Evolutionary conservation across 306 rosid genomes (phyloP).

Genomic region (Ormosia emarginata): DNA sequence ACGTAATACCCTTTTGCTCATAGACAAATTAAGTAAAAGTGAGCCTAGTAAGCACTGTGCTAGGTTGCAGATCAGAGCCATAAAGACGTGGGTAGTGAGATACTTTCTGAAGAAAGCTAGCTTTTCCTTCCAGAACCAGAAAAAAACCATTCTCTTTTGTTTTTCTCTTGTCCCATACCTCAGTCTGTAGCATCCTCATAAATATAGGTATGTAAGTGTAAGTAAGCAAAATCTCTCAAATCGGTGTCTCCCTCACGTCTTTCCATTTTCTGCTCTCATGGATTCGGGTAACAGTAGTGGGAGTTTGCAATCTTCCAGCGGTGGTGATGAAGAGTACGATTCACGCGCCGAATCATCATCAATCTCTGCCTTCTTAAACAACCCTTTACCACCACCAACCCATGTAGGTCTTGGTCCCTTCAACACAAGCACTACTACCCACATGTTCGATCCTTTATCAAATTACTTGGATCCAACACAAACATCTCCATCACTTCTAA

Average conservation of each 20-base stretch:
- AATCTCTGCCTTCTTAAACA: slow-evolving; percentile 45
- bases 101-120: slow-evolving; percentile 29
- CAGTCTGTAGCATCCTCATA: slow-evolving; percentile 11
- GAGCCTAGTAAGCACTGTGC: slow-evolving; percentile 4
- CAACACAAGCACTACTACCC: slow-evolving; percentile 11
- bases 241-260: slow-evolving; percentile 29
- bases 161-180: slow-evolving; percentile 13
- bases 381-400: slow-evolving; percentile 1
- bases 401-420: slow-evolving; percentile 22
- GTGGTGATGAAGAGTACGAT: slow-evolving; percentile 80
- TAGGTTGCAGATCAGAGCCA: slow-evolving; percentile 34
- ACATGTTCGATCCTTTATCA: slow-evolving; percentile 46
- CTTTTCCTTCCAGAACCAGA: slow-evolving; percentile 31
- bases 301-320: slow-evolving; percentile 78
- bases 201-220: slow-evolving; percentile 29
- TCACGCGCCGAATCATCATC: slow-evolving; percentile 66
- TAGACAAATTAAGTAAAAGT: slow-evolving; percentile 36
- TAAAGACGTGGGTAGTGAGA: slow-evolving; percentile 20
- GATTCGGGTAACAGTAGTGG: slow-evolving; percentile 82
- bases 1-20: slow-evolving; percentile 27
- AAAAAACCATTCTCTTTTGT: not conserved
- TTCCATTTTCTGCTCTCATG: slow-evolving; percentile 42
- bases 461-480: slow-evolving; percentile 52
- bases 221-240: slow-evolving; percentile 29
- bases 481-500: slow-evolving; percentile 10